Conservation (phyloP, 306 rosid species). For the Carpinus viminea region DNA sequence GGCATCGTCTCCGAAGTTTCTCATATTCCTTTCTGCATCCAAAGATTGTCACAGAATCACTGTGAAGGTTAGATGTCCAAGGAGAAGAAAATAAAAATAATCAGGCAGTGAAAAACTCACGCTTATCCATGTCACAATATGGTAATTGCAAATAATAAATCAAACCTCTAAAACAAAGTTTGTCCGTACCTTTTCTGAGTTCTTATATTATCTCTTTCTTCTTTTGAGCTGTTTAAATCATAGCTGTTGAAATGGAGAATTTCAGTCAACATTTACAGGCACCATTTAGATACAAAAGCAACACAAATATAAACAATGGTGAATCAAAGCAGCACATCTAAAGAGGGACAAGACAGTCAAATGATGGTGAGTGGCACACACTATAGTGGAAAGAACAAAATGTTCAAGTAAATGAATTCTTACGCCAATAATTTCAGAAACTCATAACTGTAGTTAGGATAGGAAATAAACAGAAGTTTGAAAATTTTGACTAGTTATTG, state of each 20-base stretch:
- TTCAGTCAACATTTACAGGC: slow-evolving; percentile 32
- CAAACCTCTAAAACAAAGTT: slow-evolving; percentile 16
- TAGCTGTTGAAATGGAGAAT: slow-evolving; percentile 61
- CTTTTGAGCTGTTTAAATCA: slow-evolving; percentile 75
- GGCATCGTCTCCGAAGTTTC: slow-evolving; percentile 78
- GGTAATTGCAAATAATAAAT: slow-evolving; percentile 10
- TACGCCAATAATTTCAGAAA: not conserved
- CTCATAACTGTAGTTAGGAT: not conserved
- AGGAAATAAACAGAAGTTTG: not conserved
- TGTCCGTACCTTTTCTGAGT: slow-evolving; percentile 67
- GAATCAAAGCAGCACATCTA: not conserved
- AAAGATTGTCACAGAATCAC: slow-evolving; percentile 22
- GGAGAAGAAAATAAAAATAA: slow-evolving; percentile 12
- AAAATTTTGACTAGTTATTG: not conserved
- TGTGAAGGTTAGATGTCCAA: slow-evolving; percentile 8
- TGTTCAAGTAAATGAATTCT: not conserved
- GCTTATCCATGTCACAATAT: not conserved
- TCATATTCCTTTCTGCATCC: slow-evolving; percentile 83
- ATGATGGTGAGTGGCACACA: not conserved
- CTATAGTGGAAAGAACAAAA: not conserved
- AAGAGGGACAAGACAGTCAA: not conserved
- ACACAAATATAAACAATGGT: not conserved
- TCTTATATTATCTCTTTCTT: slow-evolving; percentile 69
- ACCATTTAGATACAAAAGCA: not conserved
- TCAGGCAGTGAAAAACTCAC: slow-evolving; percentile 1